phyloP scores from a whole-genome alignment of 176 grass and related monocot genomes.

The Hyparrhenia diplandra region DNA sequence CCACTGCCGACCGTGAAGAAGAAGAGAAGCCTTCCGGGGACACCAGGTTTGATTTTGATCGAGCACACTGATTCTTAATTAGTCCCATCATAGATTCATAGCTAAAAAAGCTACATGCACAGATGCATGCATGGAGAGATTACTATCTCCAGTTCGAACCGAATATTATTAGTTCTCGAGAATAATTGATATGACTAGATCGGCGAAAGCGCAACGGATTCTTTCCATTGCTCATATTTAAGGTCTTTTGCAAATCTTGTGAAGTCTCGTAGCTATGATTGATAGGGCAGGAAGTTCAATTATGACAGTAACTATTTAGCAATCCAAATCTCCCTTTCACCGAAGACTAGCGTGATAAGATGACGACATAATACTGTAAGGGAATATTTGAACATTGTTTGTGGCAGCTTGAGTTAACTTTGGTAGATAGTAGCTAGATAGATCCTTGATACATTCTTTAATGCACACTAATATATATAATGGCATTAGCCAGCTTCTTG shows the following conservation, averaged over 20 bases:
- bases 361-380: conserved; percentile 28
- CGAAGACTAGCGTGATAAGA: conserved; percentile 14
- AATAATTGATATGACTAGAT: neutral
- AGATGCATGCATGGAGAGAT: neutral
- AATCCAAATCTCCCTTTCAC: conserved; percentile 23
- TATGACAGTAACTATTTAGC: conserved; percentile 19
- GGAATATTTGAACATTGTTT: conserved; percentile 20
- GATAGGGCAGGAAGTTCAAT: neutral
- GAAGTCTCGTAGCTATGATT: conserved; percentile 29
- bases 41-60: conserved; percentile 53
- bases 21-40: conserved; percentile 83
- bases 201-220: neutral
- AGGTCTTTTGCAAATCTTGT: neutral
- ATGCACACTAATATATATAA: neutral
- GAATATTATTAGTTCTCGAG: neutral
- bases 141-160: neutral
- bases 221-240: neutral
- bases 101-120: neutral
- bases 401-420: neutral
- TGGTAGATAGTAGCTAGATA: neutral
- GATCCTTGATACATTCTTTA: neutral
- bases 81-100: neutral
- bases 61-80: neutral
- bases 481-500: neutral
- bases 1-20: conserved; percentile 38